Conservation (phyloP, 2,329 filamentous ascomycete species). For the Aspergillus terreus region DNA sequence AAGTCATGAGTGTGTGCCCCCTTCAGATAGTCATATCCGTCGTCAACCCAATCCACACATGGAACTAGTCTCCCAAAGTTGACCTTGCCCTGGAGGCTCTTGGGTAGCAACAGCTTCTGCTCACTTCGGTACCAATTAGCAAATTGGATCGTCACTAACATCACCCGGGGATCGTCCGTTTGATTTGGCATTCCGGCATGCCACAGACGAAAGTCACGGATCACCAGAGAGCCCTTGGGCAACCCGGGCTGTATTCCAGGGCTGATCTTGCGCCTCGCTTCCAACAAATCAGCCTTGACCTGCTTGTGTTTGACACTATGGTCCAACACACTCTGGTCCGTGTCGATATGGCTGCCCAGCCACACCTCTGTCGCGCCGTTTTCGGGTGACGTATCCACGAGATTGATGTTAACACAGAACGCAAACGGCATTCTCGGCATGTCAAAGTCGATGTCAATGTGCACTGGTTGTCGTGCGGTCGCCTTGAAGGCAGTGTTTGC, state of each 20-base stretch:
- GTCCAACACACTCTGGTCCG: slow-evolving; percentile 23
- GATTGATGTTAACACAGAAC: slow-evolving; percentile 46
- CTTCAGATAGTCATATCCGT: slow-evolving; percentile 37
- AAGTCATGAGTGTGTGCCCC: slow-evolving; percentile 36
- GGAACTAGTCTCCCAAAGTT: slow-evolving; percentile 34
- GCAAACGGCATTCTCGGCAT: slow-evolving; percentile 50
- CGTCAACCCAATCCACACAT: slow-evolving; percentile 35
- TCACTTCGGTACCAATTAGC: slow-evolving; percentile 35
- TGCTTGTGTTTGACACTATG: slow-evolving; percentile 16
- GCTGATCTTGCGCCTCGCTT: slow-evolving; percentile 26
- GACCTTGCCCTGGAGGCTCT: slow-evolving; percentile 24
- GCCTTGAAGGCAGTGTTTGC: slow-evolving; percentile 41
- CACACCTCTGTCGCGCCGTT: slow-evolving; percentile 52
- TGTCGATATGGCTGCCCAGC: slow-evolving; percentile 47
- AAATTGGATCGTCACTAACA: slow-evolving; percentile 42
- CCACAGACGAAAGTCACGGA: slow-evolving; percentile 49
- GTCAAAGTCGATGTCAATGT: slow-evolving; percentile 44
- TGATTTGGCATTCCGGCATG: slow-evolving; percentile 51
- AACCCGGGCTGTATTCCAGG: slow-evolving; percentile 40
- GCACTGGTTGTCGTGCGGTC: slow-evolving; percentile 37
- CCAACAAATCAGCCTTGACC: slow-evolving; percentile 32
- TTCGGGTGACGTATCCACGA: slow-evolving; percentile 42
- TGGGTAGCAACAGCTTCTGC: slow-evolving; percentile 30
- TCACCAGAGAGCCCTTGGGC: slow-evolving; percentile 43
- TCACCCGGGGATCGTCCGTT: slow-evolving; percentile 41